phyloP scores from a whole-genome alignment of 202 grass and related monocot species.

The Setaria viridis region DNA sequence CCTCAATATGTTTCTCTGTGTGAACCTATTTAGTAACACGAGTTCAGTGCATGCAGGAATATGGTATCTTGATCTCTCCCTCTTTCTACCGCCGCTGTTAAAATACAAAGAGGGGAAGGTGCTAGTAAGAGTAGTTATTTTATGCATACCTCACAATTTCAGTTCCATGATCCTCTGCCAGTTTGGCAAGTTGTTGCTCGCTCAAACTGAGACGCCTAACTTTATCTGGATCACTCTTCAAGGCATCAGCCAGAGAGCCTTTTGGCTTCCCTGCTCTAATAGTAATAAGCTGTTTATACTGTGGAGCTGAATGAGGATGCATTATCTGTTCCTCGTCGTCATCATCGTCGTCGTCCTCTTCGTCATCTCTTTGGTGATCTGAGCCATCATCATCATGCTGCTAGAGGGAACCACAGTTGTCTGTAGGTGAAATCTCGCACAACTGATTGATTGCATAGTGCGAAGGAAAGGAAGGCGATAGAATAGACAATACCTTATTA shows the following conservation, averaged over 20 bases:
- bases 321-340: slow-evolving; percentile 46
- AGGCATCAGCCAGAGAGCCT: slow-evolving; percentile 66
- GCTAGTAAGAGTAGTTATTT: background rate
- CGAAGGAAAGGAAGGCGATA: background rate
- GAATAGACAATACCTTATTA: slow-evolving; percentile 37
- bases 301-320: slow-evolving; percentile 57
- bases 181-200: slow-evolving; percentile 82
- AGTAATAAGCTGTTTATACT: slow-evolving; percentile 85
- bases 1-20: slow-evolving; percentile 90
- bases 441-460: background rate
- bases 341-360: slow-evolving; percentile 31
- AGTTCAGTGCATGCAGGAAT: background rate
- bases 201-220: slow-evolving; percentile 88
- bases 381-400: slow-evolving; percentile 51
- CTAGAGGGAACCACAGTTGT: slow-evolving; percentile 12
- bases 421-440: background rate
- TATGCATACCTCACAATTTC: slow-evolving; percentile 75
- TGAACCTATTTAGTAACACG: slow-evolving; percentile 59
- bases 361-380: slow-evolving; percentile 29
- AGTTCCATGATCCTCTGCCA: slow-evolving; percentile 60
- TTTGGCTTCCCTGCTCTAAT: slow-evolving; percentile 90
- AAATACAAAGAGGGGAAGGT: slow-evolving; percentile 22
- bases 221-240: slow-evolving; percentile 76
- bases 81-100: background rate
- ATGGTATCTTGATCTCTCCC: slow-evolving; percentile 6